Base-by-base conservation (phyloP, 2,329 filamentous ascomycete species). In the Fusarium chlamydosporum region DNA sequence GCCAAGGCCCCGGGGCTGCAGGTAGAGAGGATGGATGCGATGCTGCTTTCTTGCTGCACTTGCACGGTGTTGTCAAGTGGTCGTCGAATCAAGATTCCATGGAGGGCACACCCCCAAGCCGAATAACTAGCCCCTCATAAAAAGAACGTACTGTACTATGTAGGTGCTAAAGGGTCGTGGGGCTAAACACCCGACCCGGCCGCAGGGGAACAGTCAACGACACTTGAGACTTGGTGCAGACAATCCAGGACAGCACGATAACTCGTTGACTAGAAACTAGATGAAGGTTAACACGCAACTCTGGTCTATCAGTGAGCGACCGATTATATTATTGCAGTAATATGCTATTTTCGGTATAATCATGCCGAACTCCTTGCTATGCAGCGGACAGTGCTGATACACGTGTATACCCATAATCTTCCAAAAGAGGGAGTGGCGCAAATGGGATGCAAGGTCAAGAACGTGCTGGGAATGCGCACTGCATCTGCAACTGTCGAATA, bases 31-130 rank as follows among this genome's bases (percentile, higher is more conserved):
- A 71, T 56, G 40, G 27, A 33, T 42, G 50, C n/a, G n/a, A 50
- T 50, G 47, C 13, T 29, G n/a, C 23, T 50, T 16, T 50, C n/a
- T 46, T 74, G 61, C 61, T 65, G 56, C 53, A 63, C 47, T 56
- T 65, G 56, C 56, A 63, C 47, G 34, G 61, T 70, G 61, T 61
- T 73, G 65, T 72, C 65, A 61, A 61, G 51, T 71, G 56, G 71
- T 72, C 66, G 72, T 74, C 72, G 68, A 73, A 74, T 74, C 72
- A 73, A 74, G 72, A 75, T 70, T 72, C 61, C 66, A 42, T 64
- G 38, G 43, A 47, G 18, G 59, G 13, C 58, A 69, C 54, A 61
- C 65, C 72, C 65, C 51, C 41, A 26, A 61, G 56, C 16, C 47
- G 58, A 55, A 65, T 67, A 55, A 68, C 38, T 68, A 23, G 65